Conservation (phyloP, 805 yeast genomes). For the Barnettozyma vustinii region DNA sequence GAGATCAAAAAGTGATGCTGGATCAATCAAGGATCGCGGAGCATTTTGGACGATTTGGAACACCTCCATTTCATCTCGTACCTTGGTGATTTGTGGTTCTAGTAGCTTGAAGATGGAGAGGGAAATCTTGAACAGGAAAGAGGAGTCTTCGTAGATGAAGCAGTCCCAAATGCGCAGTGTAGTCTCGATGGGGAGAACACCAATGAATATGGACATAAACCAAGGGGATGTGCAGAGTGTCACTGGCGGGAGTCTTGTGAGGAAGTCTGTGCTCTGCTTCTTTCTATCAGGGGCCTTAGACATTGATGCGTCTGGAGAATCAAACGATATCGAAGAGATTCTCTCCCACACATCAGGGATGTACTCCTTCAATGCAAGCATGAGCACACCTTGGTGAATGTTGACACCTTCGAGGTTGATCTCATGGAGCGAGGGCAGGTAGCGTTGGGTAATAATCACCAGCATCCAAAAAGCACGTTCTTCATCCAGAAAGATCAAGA, state of each 20-base stretch:
- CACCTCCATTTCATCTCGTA: conserved; percentile 51
- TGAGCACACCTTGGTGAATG: conserved; percentile 88
- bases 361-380: conserved; percentile 80
- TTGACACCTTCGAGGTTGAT: conserved; percentile 89
- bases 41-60: conserved; percentile 83
- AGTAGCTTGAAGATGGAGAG: conserved; percentile 72
- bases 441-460: conserved; percentile 79
- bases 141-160: conserved; percentile 86
- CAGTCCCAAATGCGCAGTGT: conserved; percentile 93
- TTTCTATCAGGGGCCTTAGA: conserved; percentile 12
- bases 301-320: neutral
- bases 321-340: conserved; percentile 33
- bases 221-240: conserved; percentile 93
- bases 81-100: conserved; percentile 52
- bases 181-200: conserved; percentile 83
- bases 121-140: conserved; percentile 76
- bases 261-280: conserved; percentile 38
- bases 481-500: conserved; percentile 81
- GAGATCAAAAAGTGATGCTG: conserved; percentile 60
- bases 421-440: conserved; percentile 88
- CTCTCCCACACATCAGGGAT: conserved; percentile 76
- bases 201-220: conserved; percentile 97
- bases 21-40: conserved; percentile 69
- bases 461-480: conserved; percentile 95
- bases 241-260: conserved; percentile 79